Evolutionary conservation across 2,329 filamentous ascomycete genomes (phyloP), one percentile per base, ranked within the genome.

Genomic region (Ceratocystis diversiconidia): DNA sequence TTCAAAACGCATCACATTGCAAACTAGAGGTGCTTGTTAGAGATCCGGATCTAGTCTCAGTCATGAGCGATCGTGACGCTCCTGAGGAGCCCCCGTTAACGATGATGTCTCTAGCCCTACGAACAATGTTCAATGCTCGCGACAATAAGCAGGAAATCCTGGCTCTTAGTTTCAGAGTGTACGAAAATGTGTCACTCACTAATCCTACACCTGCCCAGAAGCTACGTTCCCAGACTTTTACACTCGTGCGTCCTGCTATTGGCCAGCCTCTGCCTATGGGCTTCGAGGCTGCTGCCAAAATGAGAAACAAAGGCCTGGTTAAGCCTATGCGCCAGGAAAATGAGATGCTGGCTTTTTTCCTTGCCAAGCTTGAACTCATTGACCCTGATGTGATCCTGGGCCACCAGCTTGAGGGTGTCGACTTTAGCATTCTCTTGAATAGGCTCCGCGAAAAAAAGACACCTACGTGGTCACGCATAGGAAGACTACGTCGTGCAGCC

Each of bases 61-160:
- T 85, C 2, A 74, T 94, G 63, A 86, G 80, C 69, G 90, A 96
- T 62, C 85, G 86, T 0, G 91, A 96, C 69, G 90, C 85, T 68
- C 74, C 92, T 44, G 90, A 96, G 62, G 83, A 86, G 1, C 94
- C 94, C 25, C 90, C 91, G 6, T 78, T 99, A 72, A 97, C 92
- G 1, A 77, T 99, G n/a, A 96, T 99, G 92, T 96, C 91, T 74
- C 78, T 99, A 68, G 85, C 91, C 6, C 80, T 99, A 72, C 85
- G 94, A 63, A 97, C 92, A 0, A 85, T 86, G 5, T 89, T 95
- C 75, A 96, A 97, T 71, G 81, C 85, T 46, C 92, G 90, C 73
- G 89, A 91, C 65, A 99, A 97, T 77, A 97, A 95, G 77, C 92
- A 96, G 73, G 94, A 99, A 74, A 92, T 99, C 61, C 78, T 99